Evolutionary conservation across 805 yeast genomes (phyloP), one percentile per base, ranked within the genome.

Genomic region (Vanderwaltozyma verrucispora): DNA sequence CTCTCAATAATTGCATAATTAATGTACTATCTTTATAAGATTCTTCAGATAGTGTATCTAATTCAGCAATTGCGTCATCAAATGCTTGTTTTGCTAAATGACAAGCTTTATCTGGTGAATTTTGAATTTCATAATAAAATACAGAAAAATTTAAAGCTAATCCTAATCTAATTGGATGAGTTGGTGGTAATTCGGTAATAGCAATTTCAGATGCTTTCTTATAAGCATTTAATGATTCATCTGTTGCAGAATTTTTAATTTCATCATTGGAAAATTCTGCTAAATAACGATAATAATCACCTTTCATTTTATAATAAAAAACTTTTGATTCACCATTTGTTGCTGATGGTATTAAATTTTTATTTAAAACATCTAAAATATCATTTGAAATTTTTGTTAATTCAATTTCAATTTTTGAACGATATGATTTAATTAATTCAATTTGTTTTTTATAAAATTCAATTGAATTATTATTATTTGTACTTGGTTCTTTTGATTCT

Each of bases 81-180:
- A 92, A 89, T 28, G 97, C 97, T 71, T 88, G 96, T 69, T 89
- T 92, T 58, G 98, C 98, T 65, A 89, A 77, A 65, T 88, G 95
- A 67, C 98, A 89, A 52, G 98, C 98, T 67, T 94, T 85, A 65
- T 88, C 96, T 55, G 97, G 97, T 42, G 96, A 84, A 69, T 89
- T 89, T 68, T 88, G 82, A 60, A 92, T 92, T 73, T 89, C 98
- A 63, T 89, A 89, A 77, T 89, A 92, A 71, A 89, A 89, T 44
- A 89, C 98, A 39, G 96, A 86, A 73, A 89, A 89, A 71, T 89
- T 89, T 65, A 89, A 77, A 45, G 98, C 98, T 65, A 89, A 77
- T 54, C 98, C 98, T 61, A 89, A 74, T 69, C 98, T 80, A 65
- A 92, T 87, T 64, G 97, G 98, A 64, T 89, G 97, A 48, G 98